Conservation (phyloP, 1,284 basidiomycete species). For the Blastosporella zonata region DNA sequence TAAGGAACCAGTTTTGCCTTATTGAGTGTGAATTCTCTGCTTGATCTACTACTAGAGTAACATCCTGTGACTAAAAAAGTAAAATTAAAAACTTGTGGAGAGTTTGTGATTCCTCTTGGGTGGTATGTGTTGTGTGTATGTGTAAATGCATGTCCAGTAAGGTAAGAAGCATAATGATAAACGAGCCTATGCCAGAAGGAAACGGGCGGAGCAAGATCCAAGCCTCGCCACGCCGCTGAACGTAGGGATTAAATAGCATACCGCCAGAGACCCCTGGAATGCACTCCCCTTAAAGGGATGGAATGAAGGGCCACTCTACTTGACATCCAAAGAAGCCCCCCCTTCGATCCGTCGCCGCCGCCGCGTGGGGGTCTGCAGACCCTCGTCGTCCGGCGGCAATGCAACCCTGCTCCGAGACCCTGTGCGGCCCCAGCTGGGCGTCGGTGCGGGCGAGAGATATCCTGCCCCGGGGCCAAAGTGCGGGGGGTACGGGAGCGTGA, state of each 20-base stretch:
- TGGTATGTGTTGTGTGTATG: constrained; percentile 2
- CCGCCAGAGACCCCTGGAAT: not conserved
- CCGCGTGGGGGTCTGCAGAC: constrained; percentile 49
- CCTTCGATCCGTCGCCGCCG: constrained; percentile 57
- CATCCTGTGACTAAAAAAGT: not conserved
- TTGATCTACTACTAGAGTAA: too few species aligned
- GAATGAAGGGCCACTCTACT: constrained; percentile 18
- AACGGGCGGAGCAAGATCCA: not conserved
- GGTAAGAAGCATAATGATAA: constrained; percentile 2
- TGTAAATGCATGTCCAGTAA: constrained; percentile 3
- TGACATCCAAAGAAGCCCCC: constrained; percentile 58
- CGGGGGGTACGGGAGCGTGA: constrained; percentile 41
- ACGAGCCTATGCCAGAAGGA: not conserved
- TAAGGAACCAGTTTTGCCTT: too few species aligned
- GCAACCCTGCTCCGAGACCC: constrained; percentile 32
- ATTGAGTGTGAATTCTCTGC: not conserved
- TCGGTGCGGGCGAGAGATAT: constrained; percentile 45
- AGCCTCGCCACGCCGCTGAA: not conserved
- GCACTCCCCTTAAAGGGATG: not conserved
- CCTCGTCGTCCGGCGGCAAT: constrained; percentile 28
- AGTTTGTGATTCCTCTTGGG: not conserved
- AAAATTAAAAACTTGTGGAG: not conserved
- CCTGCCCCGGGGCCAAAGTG: constrained; percentile 32
- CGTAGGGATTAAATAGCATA: not conserved
- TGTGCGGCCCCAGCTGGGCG: constrained; percentile 43